Percentiles rank a stretch among this genome's conserved stretches.
phyloP scores from a whole-genome alignment of 371 early-diverging fungal genomes.

The Coemansia sp. region DNA sequence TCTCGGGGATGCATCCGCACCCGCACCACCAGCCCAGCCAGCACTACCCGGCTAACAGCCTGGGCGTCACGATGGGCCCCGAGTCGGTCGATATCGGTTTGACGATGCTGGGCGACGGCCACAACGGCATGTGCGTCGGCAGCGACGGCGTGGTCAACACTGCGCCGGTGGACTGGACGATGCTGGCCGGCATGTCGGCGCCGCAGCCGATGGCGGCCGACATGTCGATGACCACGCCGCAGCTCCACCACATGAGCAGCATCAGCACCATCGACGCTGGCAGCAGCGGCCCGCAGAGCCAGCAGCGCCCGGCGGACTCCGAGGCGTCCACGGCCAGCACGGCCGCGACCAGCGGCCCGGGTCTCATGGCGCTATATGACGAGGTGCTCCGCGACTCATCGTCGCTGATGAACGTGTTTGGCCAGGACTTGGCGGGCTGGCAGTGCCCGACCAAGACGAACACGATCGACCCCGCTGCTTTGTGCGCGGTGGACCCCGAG shows the following conservation, averaged over 20 bases:
- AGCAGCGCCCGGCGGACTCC: constrained; percentile 21
- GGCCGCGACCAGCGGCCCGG: constrained; percentile 18
- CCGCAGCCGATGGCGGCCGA: constrained; percentile 19
- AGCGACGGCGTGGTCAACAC: constrained; percentile 17
- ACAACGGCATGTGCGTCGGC: constrained; percentile 18
- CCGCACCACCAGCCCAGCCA: constrained; percentile 11
- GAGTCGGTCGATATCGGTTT: constrained; percentile 31
- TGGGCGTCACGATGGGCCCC: constrained; percentile 35
- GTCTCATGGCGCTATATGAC: constrained; percentile 42
- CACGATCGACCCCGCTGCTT: constrained; percentile 49
- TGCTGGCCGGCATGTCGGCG: constrained; percentile 41
- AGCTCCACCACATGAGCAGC: constrained; percentile 40
- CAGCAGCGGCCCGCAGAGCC: constrained; percentile 13
- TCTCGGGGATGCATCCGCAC: constrained; percentile 30
- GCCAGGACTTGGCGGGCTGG: constrained; percentile 47
- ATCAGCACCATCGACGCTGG: constrained; percentile 22
- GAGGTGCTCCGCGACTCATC: constrained; percentile 48
- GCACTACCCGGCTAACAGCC: constrained; percentile 1
- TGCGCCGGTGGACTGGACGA: constrained; percentile 42
- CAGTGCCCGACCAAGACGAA: constrained; percentile 48
- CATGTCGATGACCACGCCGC: constrained; percentile 18
- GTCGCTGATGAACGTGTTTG: constrained; percentile 46
- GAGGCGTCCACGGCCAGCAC: constrained; percentile 6
- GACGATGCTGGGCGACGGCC: constrained; percentile 33
- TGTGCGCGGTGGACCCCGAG: constrained; percentile 52